Evolutionary conservation across 202 grass and related monocot genomes (phyloP), one percentile per base, ranked within the genome.

Genomic region (Eragrostis tef): DNA sequence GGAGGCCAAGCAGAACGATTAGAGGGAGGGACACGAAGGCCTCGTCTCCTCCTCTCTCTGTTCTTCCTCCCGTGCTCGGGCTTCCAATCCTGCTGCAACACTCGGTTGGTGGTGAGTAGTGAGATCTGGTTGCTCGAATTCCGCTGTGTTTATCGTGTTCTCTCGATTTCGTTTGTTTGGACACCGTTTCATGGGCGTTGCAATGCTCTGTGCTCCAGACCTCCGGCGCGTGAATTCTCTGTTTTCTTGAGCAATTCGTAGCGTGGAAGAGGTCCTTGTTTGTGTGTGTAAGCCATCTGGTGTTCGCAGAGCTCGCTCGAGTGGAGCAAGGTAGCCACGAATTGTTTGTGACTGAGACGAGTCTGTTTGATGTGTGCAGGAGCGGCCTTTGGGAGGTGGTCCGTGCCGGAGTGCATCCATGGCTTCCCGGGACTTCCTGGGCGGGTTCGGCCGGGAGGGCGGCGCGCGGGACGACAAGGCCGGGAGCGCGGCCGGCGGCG

Each of bases 401-500:
- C 29, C 25, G 13, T 22, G 54, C 10, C 42, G 20, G 42, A 67
- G 26, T 65, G 15, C 7, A 19, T 57, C 11, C 74, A 83, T 84
- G 81, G 48, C 60, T 6, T 88, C 85, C 27, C 86, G 84, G 67
- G 96, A 99, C 73, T 96, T 99, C 34, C 70, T 99, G n/a, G 86
- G 86, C 16, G 16, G 78, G 14, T 93, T 98, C 31, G 90, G 75
- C 2, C 77, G 76, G 26, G 77, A 78, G 69, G 67, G n/a, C 10
- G 77, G 77, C 17, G 48, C 65, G 4, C 7, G 36, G 24, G 39
- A 11, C 0, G 85, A 47, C 31, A 60, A 29, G 67, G 77, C 67
- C 7, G 73, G 80, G 26, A 22, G 83, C 66, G 69, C 63, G 6
- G 41, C 31, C 3, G 70, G 73, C 80, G 84, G 36, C 34, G 81